Evolutionary conservation across 441 rosid genomes (phyloP), one percentile per base, ranked within the genome.

Genomic region (Euphorbia schlechtendalii): DNA sequence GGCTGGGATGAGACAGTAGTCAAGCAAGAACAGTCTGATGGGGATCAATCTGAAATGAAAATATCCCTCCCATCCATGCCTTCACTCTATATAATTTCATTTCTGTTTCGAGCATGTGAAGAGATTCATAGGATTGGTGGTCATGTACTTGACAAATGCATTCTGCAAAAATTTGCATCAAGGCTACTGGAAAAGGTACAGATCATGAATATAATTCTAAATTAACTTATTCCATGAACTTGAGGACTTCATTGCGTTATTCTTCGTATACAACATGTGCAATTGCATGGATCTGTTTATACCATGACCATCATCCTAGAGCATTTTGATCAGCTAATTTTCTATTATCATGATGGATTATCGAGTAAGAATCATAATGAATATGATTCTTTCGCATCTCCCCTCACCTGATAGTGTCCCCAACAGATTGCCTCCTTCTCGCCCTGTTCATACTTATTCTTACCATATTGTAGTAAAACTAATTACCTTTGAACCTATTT

Each of bases 1-100:
- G 99, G 99, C 45, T 95, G 99, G 99, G 99, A 92, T 72, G 98
- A 92, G 84, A 89, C 90, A 36, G 79, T 89, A 58, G 87, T 95
- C 70, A 88, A 85, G 79, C 91, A 88, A 80, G 97, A 88, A 68
- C 90, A 85, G 74, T 57, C 80, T 64, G 87, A 80, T 56, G 89
- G 80, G 71, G 84, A 76, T 71, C 77, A 79, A 69, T 73, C 96
- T 53, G 99, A 95, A 80, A 76, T 95, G 83, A 92, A 82, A 81
- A 85, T 95, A 74, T 89, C 82, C 55, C 94, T 95, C 69, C 99
- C 99, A 32, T 92, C 94, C 67, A 76, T 92, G 84, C 98, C 99
- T 68, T 95, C 99, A 13, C 89, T 89, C 38, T 95, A 92, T 75
- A 76, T 89, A 51, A 84, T 85, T 70, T 88, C 98, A 48, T 85